Percentiles rank a stretch among this genome's conserved stretches.
Evolutionary conservation across 1,139 yeast genomes (phyloP).

Genomic region (Blastobotrys elegans): DNA sequence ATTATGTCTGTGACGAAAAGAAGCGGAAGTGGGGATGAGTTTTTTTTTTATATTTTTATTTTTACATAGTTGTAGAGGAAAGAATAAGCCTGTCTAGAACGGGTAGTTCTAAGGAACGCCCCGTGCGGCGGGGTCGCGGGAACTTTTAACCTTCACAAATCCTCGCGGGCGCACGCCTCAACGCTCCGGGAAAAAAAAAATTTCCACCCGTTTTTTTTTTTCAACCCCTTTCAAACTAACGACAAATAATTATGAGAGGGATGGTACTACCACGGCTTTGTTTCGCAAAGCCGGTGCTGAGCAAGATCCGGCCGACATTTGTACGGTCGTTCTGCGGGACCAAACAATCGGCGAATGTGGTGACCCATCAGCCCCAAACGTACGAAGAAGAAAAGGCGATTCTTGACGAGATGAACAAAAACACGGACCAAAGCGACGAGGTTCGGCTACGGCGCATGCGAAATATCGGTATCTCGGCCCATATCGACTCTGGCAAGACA

Average conservation of each 20-base stretch:
- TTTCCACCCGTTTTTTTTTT: neutral
- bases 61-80: too few relatives aligned
- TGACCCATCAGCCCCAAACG: slow-evolving; percentile 6
- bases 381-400: slow-evolving; percentile 34
- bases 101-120: too few relatives aligned
- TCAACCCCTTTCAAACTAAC: neutral
- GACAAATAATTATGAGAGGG: neutral
- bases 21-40: too few relatives aligned
- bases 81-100: too few relatives aligned
- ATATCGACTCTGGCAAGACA: slow-evolving; percentile 94
- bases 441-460: slow-evolving; percentile 57
- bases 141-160: too few relatives aligned
- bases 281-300: neutral
- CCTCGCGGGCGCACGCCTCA: too few relatives aligned
- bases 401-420: slow-evolving; percentile 40
- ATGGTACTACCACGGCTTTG: slow-evolving; percentile 1
- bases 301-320: neutral
- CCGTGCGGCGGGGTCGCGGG: too few relatives aligned
- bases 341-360: neutral
- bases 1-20: too few relatives aligned
- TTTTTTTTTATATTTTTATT: too few relatives aligned
- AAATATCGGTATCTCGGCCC: slow-evolving; percentile 97
- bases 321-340: neutral
- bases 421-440: slow-evolving; percentile 55
- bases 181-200: too few relatives aligned